Base-by-base conservation (phyloP, 495 filamentous ascomycete genomes). In the Wilcoxina mikolae region DNA sequence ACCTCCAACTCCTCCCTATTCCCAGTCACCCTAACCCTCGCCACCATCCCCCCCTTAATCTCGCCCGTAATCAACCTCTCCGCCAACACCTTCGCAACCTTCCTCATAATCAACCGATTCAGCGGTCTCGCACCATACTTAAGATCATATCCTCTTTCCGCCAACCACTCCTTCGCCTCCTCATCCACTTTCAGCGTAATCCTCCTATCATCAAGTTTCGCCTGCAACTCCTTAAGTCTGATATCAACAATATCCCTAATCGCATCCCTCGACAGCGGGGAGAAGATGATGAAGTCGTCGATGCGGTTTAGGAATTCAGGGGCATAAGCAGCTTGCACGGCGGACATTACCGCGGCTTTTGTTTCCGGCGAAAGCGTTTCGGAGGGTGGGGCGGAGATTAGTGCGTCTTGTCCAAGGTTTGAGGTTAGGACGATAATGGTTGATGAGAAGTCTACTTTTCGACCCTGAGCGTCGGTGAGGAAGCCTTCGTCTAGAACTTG, bases 401-500 rank as follows among this genome's bases (percentile, higher is more conserved):
- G 76, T 46, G 84, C 80, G 25, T 86, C 75, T 3, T 83, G 81
- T 61, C 89, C 84, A 35, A 98, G 80, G 67, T 98, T 98, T 25
- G 87, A 94, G 0, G 91, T 95, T 31, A 98, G 74, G 0, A 96
- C 90, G 61, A 98, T 94, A 58, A 96, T 81, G 15, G 90, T 95
- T 65, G 94, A 95, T 28, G 86, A 75, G 73, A 96, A 96, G 66
- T 96, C 91, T 45, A 98, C 80, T 62, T 88, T 93, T 70, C 94
- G 91, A 31, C 91, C 91, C 67, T 96, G 90, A 2, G 87, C 76
- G 67, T 96, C 91, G 3, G 91, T 95, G 24, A 98, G 75, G 72
- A 90, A 95, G 11, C 90, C 91, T 67, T 96, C 91, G 69, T 98
- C 91, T 0, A 98, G 78, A 1, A 96, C 91, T 60, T 96, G 91